A percentile compares a stretch with the other conserved stretches of the same genome.
These are phyloP conservation scores for Boletus tomentosulus DNA, from an alignment of 768 basidiomycete genomes.

Conservation along the genomic window DNA sequence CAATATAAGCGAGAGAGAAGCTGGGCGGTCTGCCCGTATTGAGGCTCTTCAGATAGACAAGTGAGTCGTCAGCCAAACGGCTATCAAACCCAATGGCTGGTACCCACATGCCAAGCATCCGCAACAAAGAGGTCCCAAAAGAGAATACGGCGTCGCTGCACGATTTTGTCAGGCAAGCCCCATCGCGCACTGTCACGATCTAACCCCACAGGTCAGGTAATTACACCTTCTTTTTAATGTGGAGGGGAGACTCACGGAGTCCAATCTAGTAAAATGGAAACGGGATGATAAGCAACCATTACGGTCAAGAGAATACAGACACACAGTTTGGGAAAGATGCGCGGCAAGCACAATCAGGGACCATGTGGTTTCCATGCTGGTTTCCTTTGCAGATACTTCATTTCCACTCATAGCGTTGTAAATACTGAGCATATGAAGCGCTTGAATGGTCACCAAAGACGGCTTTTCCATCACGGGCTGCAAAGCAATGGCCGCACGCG, in stretches of 20 bases:
- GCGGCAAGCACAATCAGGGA: slow-evolving; percentile 59
- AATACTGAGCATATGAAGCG: slow-evolving; percentile 62
- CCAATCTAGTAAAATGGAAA: slow-evolving; percentile 47
- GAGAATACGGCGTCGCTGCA: slow-evolving; percentile 59
- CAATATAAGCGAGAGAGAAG: slow-evolving; percentile 61
- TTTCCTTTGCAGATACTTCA: slow-evolving; percentile 51
- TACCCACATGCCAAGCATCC: slow-evolving; percentile 61
- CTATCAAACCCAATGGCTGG: not conserved
- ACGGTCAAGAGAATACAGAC: slow-evolving; percentile 23
- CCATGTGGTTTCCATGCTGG: slow-evolving; percentile 73
- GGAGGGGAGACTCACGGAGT: slow-evolving; percentile 47
- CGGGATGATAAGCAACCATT: slow-evolving; percentile 9
- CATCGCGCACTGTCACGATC: slow-evolving; percentile 66
- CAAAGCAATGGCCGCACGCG: slow-evolving; percentile 59
- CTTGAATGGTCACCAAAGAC: slow-evolving; percentile 64
- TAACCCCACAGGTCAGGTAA: slow-evolving; percentile 13
- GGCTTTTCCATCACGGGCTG: slow-evolving; percentile 72
- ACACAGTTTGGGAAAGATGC: slow-evolving; percentile 61
- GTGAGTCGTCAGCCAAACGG: slow-evolving; percentile 7
- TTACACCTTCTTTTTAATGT: slow-evolving; percentile 4
- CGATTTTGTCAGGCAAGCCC: slow-evolving; percentile 57
- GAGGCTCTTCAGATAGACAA: slow-evolving; percentile 45
- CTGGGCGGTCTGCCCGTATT: slow-evolving; percentile 69
- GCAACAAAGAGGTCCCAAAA: slow-evolving; percentile 80
- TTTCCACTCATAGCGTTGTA: slow-evolving; percentile 69